Conservation (phyloP, 805 yeast genomes). For the Suhomyces canberraensis region DNA sequence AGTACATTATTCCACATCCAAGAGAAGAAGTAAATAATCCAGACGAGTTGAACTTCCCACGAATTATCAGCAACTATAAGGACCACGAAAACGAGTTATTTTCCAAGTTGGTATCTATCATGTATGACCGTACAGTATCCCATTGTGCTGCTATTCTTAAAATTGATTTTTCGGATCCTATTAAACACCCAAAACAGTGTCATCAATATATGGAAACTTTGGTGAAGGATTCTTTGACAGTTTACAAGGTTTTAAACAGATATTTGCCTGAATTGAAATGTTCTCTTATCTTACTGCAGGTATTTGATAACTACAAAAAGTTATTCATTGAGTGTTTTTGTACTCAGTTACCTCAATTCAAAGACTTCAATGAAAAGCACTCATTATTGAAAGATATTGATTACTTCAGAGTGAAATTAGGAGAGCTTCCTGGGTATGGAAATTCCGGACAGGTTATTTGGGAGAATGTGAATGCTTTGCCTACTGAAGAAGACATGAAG, state of each 20-base stretch:
- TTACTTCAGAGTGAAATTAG: slow-evolving; percentile 59
- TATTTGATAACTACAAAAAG: slow-evolving; percentile 58
- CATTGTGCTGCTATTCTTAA: slow-evolving; percentile 48
- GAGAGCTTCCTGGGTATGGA: slow-evolving; percentile 57
- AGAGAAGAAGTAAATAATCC: slow-evolving; percentile 1
- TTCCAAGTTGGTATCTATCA: slow-evolving; percentile 62
- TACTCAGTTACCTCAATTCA: slow-evolving; percentile 43
- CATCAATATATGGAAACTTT: slow-evolving; percentile 64
- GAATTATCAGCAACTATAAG: slow-evolving; percentile 39
- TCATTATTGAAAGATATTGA: slow-evolving; percentile 58
- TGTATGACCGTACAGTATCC: slow-evolving; percentile 58
- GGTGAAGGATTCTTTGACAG: slow-evolving; percentile 64
- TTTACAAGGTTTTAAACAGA: slow-evolving; percentile 55
- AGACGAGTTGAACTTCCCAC: slow-evolving; percentile 28
- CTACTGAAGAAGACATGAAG: slow-evolving; percentile 46
- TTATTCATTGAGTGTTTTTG: slow-evolving; percentile 51
- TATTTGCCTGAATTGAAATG: slow-evolving; percentile 53
- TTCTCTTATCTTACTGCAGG: slow-evolving; percentile 43
- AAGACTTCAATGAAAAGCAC: slow-evolving; percentile 52
- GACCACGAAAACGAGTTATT: slow-evolving; percentile 66
- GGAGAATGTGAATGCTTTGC: slow-evolving; percentile 54
- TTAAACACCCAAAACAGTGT: slow-evolving; percentile 42
- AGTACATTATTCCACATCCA: slow-evolving; percentile 10
- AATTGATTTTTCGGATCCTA: slow-evolving; percentile 50
- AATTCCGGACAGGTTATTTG: slow-evolving; percentile 60